These are phyloP conservation scores for Basidioascus undulatus DNA, from an alignment of 768 basidiomycete species.

Conservation along the genomic window DNA sequence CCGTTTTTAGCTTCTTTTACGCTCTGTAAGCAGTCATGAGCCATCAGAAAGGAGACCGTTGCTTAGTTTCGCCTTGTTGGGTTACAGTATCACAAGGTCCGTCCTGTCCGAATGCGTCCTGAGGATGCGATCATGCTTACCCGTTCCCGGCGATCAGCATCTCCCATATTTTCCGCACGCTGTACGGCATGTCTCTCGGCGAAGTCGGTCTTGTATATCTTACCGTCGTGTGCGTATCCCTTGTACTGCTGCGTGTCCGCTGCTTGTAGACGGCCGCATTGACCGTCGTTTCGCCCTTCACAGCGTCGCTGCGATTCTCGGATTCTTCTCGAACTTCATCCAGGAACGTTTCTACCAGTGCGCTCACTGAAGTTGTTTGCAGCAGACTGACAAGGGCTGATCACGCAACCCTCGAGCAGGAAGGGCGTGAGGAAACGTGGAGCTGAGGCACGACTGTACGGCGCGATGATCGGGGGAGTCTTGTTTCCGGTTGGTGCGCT, in stretches of 20 bases:
- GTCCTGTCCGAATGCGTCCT: slow-evolving; percentile 14
- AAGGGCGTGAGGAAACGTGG: too few species aligned
- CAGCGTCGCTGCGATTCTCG: not conserved
- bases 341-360: slow-evolving; percentile 26
- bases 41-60: too few species aligned
- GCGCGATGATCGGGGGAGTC: slow-evolving; percentile 14
- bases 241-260: slow-evolving; percentile 8
- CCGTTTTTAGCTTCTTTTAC: too few species aligned
- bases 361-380: slow-evolving; percentile 21
- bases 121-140: not conserved
- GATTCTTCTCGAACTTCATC: too few species aligned
- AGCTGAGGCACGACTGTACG: slow-evolving; percentile 10
- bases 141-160: slow-evolving; percentile 10
- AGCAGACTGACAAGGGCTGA: too few species aligned
- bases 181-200: slow-evolving; percentile 37
- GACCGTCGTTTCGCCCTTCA: slow-evolving; percentile 8
- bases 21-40: too few species aligned
- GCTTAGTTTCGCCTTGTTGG: too few species aligned
- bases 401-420: too few species aligned
- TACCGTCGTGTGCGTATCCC: slow-evolving; percentile 23
- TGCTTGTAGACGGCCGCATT: slow-evolving; percentile 15
- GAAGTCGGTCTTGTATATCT: slow-evolving; percentile 36
- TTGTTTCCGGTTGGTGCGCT: slow-evolving; percentile 10
- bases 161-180: slow-evolving; percentile 28
- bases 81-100: slow-evolving; percentile 45